Conservation (phyloP, 176 grass and related monocot genomes). For the Metroxylon sagu region DNA sequence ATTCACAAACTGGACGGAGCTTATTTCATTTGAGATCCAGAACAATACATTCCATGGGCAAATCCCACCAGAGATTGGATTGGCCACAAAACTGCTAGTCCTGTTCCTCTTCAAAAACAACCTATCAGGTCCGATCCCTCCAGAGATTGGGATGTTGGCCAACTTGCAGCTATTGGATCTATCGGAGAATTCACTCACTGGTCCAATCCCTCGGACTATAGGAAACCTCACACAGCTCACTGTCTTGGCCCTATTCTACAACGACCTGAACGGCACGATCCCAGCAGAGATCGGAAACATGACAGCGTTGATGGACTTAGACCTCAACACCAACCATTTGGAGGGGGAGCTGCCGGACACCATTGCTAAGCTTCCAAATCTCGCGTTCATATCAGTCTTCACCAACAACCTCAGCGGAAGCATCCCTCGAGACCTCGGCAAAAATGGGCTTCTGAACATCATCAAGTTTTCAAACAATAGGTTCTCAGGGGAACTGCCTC, state of each 20-base stretch:
- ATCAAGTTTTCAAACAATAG: slow-evolving; percentile 39
- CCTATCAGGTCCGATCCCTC: slow-evolving; percentile 43
- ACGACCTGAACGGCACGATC: slow-evolving; percentile 45
- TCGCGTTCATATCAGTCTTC: slow-evolving; percentile 26
- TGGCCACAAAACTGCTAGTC: slow-evolving; percentile 29
- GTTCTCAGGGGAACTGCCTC: slow-evolving; percentile 53
- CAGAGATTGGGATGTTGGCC: slow-evolving; percentile 37
- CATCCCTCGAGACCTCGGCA: slow-evolving; percentile 42
- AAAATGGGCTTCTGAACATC: slow-evolving; percentile 9
- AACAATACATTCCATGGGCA: slow-evolving; percentile 35
- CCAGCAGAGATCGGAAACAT: slow-evolving; percentile 56
- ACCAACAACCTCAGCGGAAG: slow-evolving; percentile 40
- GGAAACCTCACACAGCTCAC: slow-evolving; percentile 41
- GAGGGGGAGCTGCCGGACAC: slow-evolving; percentile 43
- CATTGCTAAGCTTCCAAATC: slow-evolving; percentile 32
- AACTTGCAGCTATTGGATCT: slow-evolving; percentile 41
- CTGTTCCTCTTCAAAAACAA: slow-evolving; percentile 40
- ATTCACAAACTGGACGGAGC: slow-evolving; percentile 55
- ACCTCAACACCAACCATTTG: slow-evolving; percentile 45
- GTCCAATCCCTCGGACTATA: slow-evolving; percentile 21
- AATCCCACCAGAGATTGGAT: slow-evolving; percentile 35
- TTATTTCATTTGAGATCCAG: slow-evolving; percentile 52
- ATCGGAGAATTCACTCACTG: slow-evolving; percentile 29
- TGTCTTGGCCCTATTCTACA: slow-evolving; percentile 35
- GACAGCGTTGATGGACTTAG: slow-evolving; percentile 27